These are phyloP conservation scores for Metschnikowia gruessii DNA, from an alignment of 805 yeast species.

Conservation along the genomic window DNA sequence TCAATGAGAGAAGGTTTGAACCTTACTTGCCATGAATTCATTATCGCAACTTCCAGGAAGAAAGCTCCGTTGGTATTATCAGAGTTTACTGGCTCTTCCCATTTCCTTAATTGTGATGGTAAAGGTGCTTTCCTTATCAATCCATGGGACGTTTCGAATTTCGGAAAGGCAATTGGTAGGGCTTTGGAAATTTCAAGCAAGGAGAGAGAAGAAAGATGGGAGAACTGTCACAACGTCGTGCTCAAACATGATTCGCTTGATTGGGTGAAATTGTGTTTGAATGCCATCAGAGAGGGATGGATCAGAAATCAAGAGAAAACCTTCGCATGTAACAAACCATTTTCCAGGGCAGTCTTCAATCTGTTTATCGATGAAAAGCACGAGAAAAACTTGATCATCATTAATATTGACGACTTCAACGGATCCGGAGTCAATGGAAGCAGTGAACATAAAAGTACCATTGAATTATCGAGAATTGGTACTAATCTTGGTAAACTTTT, in stretches of 20 bases:
- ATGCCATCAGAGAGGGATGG: constrained; percentile 48
- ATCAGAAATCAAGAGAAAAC: constrained; percentile 28
- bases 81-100: constrained; percentile 94
- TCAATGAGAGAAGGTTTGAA: constrained; percentile 97
- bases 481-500: constrained; percentile 58
- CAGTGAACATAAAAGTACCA: constrained; percentile 12
- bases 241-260: constrained; percentile 62
- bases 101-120: constrained; percentile 51
- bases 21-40: constrained; percentile 91
- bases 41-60: constrained; percentile 65
- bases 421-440: constrained; percentile 18
- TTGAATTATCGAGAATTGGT: constrained; percentile 45
- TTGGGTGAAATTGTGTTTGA: constrained; percentile 66
- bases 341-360: constrained; percentile 34
- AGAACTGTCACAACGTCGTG: constrained; percentile 55
- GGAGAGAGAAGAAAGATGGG: constrained; percentile 66
- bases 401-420: constrained; percentile 49
- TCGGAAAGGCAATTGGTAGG: constrained; percentile 57
- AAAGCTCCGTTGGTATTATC: constrained; percentile 83
- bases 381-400: constrained; percentile 47
- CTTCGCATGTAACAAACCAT: constrained; percentile 26
- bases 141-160: constrained; percentile 81
- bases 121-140: constrained; percentile 75
- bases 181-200: constrained; percentile 63
- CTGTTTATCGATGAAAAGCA: constrained; percentile 25